Evolutionary conservation across 2,329 filamentous ascomycete species (phyloP), one percentile per base, ranked within the genome.

Genomic region (Colletotrichum cuscutae): DNA sequence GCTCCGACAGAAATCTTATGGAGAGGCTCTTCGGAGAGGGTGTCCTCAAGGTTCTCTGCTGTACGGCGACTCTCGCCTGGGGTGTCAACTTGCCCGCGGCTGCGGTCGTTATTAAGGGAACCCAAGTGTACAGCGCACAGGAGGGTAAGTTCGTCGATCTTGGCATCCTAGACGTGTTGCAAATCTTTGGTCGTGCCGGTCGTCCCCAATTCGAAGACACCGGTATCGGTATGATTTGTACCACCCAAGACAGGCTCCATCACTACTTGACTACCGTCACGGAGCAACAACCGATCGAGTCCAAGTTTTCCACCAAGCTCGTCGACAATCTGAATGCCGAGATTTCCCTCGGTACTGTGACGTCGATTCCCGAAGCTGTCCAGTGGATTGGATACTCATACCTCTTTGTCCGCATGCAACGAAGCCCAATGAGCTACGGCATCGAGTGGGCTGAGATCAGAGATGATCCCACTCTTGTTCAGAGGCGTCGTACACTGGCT

Each of bases 351-450:
- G 97, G 97, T 1, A 99, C 97, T 0, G 97, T 99, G 22, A 98
- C 96, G 0, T 98, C 96, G 1, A 93, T 99, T 2, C 87, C 92
- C 2, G 97, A 99, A 84, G 97, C 94, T 0, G 95, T 98, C 1
- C 94, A 97, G 76, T 99, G 97, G 97, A 92, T 99, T 37, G 96
- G 97, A 15, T 99, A 99, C 81, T 98, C 96, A 0, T 99, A 98
- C 79, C 87, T 99, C 0, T 99, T 98, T 81, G 96, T 99, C 52
- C 93, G 97, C 52, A 99, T 99, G 97, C 92, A 94, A 80, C 91
- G 94, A 72, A 98, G 97, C 76, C 96, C 95, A 4, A 90, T 96
- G 79, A 92, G 93, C 1, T 99, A 99, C 79, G 97, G 96, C 3
- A 98, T 99, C 61, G 95, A 98, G 77, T 98, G 94, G 94, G 88